These are phyloP conservation scores for Wickerhamomyces bovis DNA, from an alignment of 805 yeast species.

Conservation along the genomic window DNA sequence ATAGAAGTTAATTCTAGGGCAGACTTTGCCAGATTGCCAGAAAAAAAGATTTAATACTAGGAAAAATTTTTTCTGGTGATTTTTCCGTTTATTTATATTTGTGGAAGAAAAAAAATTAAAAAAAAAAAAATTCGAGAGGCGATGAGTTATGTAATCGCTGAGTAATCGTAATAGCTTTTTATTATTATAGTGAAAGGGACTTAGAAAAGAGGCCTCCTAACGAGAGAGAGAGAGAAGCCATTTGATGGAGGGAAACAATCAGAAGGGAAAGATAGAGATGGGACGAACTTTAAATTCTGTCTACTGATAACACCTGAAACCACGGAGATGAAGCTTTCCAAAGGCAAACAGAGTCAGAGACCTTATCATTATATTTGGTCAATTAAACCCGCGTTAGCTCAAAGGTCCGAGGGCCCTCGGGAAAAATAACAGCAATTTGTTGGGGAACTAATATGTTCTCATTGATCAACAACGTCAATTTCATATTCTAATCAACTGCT, in stretches of 20 bases:
- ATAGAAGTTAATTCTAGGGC: conserved; percentile 14
- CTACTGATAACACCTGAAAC: neutral
- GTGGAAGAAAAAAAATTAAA: conserved; percentile 1
- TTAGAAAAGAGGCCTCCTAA: too few species aligned
- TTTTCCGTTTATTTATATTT: neutral
- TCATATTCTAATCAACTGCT: too few species aligned
- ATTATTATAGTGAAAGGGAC: too few species aligned
- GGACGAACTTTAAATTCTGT: too few species aligned
- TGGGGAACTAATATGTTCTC: too few species aligned
- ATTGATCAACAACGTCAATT: neutral
- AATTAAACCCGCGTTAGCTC: neutral
- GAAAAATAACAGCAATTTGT: neutral
- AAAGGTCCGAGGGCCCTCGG: neutral
- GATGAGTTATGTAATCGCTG: neutral
- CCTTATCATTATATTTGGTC: neutral
- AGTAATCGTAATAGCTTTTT: neutral
- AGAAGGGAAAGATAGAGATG: too few species aligned
- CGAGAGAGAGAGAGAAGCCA: too few species aligned
- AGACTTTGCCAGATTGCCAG: conserved; percentile 26
- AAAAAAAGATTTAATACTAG: conserved; percentile 8
- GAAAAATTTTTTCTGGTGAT: neutral
- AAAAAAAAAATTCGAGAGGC: neutral
- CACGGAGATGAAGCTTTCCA: neutral
- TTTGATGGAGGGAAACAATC: too few species aligned
- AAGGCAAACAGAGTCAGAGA: neutral